Conservation (phyloP, 108 stramenopile species). For the Skeletonema tropicum region DNA sequence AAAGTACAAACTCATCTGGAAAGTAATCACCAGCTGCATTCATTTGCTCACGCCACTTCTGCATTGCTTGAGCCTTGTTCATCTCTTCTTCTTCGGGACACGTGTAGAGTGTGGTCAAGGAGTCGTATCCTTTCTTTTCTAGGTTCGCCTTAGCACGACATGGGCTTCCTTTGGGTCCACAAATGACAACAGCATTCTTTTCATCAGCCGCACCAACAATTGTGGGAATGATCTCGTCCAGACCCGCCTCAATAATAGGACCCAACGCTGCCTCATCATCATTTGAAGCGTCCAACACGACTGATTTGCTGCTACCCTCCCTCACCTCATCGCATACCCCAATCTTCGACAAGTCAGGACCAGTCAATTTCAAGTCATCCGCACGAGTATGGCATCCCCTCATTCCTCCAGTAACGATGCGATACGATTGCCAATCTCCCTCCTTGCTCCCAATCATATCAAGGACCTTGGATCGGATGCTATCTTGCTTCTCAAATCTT, state of each 20-base stretch:
- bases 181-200: constrained; percentile 32
- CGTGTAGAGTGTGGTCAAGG: constrained; percentile 32
- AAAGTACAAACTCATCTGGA: no score
- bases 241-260: constrained; percentile 40
- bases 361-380: constrained; percentile 71
- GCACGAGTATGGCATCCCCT: constrained; percentile 73
- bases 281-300: constrained; percentile 27
- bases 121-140: constrained; percentile 25
- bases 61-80: constrained; percentile 18
- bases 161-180: constrained; percentile 18
- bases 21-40: constrained; percentile 10
- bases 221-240: constrained; percentile 22
- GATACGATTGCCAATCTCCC: constrained; percentile 46
- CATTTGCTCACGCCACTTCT: constrained; percentile 37
- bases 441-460: no score
- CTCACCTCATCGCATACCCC: constrained; percentile 26
- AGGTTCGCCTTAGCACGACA: constrained; percentile 40
- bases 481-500: no score
- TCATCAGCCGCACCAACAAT: constrained; percentile 14
- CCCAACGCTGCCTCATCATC: constrained; percentile 30
- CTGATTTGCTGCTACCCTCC: constrained; percentile 24
- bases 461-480: no score
- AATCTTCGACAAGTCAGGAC: constrained; percentile 57
- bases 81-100: constrained; percentile 31
- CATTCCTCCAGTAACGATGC: constrained; percentile 85